These are phyloP conservation scores for Perkinsus marinus DNA, from an alignment of 169 alveolate species.

Conservation along the genomic window DNA sequence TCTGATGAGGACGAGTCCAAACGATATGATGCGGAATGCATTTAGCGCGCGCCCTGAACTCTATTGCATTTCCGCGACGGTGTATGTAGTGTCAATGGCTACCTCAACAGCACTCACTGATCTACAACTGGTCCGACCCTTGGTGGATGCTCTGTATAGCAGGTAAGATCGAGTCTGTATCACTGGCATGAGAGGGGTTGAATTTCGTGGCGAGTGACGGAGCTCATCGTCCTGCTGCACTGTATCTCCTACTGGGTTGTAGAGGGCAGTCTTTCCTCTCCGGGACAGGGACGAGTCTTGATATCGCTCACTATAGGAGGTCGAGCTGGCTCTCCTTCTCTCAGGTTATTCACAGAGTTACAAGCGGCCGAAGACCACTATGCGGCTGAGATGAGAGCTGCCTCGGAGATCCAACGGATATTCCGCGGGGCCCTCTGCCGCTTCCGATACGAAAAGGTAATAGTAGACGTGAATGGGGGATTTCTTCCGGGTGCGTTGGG, in stretches of 20 bases:
- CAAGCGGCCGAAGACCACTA: neutral
- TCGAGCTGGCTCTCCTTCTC: too few relatives aligned
- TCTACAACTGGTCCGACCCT: neutral
- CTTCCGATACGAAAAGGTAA: neutral
- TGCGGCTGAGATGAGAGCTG: neutral
- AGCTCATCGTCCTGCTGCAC: too few relatives aligned
- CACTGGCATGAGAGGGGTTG: neutral
- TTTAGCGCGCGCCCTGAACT: neutral
- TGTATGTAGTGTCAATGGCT: neutral
- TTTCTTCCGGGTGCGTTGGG: too few relatives aligned
- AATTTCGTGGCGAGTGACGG: too few relatives aligned
- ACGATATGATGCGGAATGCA: neutral
- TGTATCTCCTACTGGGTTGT: too few relatives aligned
- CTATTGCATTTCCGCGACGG: neutral
- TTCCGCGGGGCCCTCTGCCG: neutral
- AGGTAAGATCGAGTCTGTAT: neutral
- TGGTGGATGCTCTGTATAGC: neutral
- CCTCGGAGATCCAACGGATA: neutral
- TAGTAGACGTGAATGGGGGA: neutral
- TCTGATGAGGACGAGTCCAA: neutral
- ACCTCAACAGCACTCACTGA: neutral
- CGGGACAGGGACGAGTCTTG: too few relatives aligned
- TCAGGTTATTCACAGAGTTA: neutral
- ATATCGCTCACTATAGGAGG: too few relatives aligned
- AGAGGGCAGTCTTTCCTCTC: neutral